Conservation (phyloP, 148 eudicot species). For the Rheum nobile region DNA sequence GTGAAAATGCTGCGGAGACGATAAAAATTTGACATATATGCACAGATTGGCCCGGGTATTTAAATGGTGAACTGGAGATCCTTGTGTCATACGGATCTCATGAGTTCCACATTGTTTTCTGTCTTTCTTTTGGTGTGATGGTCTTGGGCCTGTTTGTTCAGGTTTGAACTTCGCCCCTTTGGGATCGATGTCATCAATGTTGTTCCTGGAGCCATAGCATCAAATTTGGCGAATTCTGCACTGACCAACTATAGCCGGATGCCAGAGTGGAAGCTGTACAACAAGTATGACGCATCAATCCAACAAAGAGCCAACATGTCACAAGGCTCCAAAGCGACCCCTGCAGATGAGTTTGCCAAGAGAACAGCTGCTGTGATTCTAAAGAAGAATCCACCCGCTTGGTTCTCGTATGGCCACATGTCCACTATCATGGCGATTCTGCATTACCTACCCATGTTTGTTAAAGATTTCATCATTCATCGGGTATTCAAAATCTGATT, state of each 20-base stretch:
- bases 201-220: constrained; percentile 68
- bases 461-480: constrained; percentile 47
- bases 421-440: constrained; percentile 44
- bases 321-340: constrained; percentile 49
- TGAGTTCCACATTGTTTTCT: background rate
- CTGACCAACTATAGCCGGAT: constrained; percentile 26
- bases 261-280: constrained; percentile 86
- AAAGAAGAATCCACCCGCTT: constrained; percentile 53
- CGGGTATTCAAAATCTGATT: background rate
- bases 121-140: background rate
- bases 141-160: constrained; percentile 14
- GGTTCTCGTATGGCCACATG: constrained; percentile 60
- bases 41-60: too few species aligned
- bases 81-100: background rate
- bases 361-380: constrained; percentile 50
- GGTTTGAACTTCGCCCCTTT: constrained; percentile 66
- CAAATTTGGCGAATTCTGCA: constrained; percentile 64
- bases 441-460: constrained; percentile 52
- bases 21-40: too few species aligned
- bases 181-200: constrained; percentile 71
- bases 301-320: constrained; percentile 51
- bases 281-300: constrained; percentile 50
- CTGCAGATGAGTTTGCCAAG: constrained; percentile 76
- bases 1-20: too few species aligned
- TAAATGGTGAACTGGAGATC: too few species aligned